Evolutionary conservation across 495 filamentous ascomycete species (phyloP).

Genomic region (Talaromyces borbonicus): DNA sequence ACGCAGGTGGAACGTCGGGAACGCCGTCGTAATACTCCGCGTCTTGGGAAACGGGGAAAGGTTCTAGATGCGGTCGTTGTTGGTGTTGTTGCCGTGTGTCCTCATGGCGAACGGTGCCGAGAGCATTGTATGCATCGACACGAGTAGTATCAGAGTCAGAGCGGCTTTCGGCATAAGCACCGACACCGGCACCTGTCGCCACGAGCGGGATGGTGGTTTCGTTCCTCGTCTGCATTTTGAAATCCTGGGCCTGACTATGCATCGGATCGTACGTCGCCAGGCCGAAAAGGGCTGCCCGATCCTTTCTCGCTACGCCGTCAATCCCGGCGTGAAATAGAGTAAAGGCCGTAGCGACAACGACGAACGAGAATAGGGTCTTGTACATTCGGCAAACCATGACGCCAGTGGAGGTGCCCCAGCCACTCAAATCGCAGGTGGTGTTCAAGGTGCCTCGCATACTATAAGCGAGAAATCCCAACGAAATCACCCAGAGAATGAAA

Average conservation of each 20-base stretch:
- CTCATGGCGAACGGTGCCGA: conserved; percentile 5
- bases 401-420: conserved; percentile 49
- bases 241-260: conserved; percentile 32
- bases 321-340: conserved; percentile 40
- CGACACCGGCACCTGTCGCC: background rate
- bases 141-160: background rate
- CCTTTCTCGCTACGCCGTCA: conserved; percentile 38
- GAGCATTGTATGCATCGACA: conserved; percentile 5
- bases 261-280: conserved; percentile 31
- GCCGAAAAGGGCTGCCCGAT: conserved; percentile 7
- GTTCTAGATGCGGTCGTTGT: background rate
- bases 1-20: conserved; percentile 2
- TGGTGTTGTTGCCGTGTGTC: background rate
- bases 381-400: conserved; percentile 54
- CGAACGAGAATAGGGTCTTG: conserved; percentile 59
- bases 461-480: conserved; percentile 47
- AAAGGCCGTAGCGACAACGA: conserved; percentile 36
- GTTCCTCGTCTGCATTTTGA: conserved; percentile 24
- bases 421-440: conserved; percentile 42
- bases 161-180: background rate
- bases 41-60: background rate
- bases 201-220: conserved; percentile 12
- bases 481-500: conserved; percentile 46
- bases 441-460: conserved; percentile 46
- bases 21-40: conserved; percentile 6